Conservation (phyloP, 371 early-diverging fungal species). For the Coemansia sp. region DNA sequence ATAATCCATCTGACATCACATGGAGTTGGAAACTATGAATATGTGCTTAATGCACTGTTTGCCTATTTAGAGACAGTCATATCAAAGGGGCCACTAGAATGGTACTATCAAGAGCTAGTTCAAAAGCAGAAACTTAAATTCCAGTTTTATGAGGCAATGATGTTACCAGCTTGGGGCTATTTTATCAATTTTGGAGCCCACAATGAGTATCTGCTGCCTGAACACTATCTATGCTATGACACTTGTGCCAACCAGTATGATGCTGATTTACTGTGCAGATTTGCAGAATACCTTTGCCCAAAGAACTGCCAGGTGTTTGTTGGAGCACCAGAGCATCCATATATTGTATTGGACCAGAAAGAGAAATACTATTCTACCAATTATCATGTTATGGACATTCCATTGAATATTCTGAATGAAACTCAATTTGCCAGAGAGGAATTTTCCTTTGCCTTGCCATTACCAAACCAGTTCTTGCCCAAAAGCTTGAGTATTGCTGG, state of each 20-base stretch:
- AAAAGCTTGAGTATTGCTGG: neutral
- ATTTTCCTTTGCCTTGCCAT: neutral
- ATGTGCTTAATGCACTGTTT: conserved; percentile 76
- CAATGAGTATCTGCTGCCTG: conserved; percentile 56
- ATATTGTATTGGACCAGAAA: conserved; percentile 37
- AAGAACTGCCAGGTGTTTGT: conserved; percentile 64
- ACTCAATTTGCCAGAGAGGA: neutral
- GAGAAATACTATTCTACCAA: conserved; percentile 69
- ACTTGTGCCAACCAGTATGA: conserved; percentile 42
- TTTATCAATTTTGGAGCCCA: conserved; percentile 47
- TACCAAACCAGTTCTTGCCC: neutral
- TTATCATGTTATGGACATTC: neutral
- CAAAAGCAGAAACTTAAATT: conserved; percentile 67
- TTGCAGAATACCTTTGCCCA: conserved; percentile 59
- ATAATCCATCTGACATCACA: conserved; percentile 59
- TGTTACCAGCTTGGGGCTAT: conserved; percentile 19
- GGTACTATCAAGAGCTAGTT: conserved; percentile 73
- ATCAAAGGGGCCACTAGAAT: conserved; percentile 66
- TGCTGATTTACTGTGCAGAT: conserved; percentile 61
- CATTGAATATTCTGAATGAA: neutral
- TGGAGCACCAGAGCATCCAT: conserved; percentile 25
- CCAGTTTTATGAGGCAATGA: conserved; percentile 73
- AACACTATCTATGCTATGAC: conserved; percentile 58
- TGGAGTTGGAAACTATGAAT: conserved; percentile 70
- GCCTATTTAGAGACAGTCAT: conserved; percentile 83